Percentiles rank a stretch among this genome's conserved stretches.
phyloP scores from a whole-genome alignment of 768 basidiomycete genomes.

The Lentinula lateritia region DNA sequence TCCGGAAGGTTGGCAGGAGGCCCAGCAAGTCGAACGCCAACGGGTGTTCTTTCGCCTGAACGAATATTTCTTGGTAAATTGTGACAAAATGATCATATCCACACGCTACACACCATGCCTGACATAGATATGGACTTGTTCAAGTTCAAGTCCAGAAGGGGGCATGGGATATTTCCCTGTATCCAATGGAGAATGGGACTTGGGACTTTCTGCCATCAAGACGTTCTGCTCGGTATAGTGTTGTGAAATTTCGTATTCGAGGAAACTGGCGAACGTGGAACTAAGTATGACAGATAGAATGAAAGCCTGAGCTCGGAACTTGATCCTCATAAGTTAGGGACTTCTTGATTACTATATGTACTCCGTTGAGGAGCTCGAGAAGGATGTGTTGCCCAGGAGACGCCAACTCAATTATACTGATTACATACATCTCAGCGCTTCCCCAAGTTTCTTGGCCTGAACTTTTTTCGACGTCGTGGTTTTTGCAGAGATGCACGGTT shows the following conservation, averaged over 20 bases:
- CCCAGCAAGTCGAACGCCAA: constrained; percentile 57
- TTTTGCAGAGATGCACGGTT: too few relatives aligned
- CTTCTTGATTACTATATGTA: neutral
- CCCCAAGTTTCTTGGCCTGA: too few relatives aligned
- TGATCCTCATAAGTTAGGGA: neutral
- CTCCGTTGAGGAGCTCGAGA: neutral
- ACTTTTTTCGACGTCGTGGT: too few relatives aligned
- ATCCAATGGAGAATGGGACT: constrained; percentile 44
- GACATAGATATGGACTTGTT: constrained; percentile 73
- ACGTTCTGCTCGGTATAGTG: constrained; percentile 19
- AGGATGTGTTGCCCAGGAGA: neutral
- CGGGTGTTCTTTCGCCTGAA: constrained; percentile 72
- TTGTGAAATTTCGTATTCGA: neutral
- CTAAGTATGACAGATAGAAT: neutral
- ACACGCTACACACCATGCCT: constrained; percentile 53
- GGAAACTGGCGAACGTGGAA: neutral
- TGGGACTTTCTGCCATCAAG: constrained; percentile 30
- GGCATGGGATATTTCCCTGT: constrained; percentile 55
- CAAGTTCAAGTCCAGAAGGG: constrained; percentile 48
- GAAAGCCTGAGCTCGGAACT: neutral
- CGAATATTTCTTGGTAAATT: neutral
- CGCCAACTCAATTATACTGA: neutral
- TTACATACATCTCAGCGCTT: too few relatives aligned
- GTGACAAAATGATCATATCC: neutral
- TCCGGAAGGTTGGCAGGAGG: constrained; percentile 62